Conservation (phyloP, 306 rosid genomes). For the Cyamopsis tetragonoloba region DNA sequence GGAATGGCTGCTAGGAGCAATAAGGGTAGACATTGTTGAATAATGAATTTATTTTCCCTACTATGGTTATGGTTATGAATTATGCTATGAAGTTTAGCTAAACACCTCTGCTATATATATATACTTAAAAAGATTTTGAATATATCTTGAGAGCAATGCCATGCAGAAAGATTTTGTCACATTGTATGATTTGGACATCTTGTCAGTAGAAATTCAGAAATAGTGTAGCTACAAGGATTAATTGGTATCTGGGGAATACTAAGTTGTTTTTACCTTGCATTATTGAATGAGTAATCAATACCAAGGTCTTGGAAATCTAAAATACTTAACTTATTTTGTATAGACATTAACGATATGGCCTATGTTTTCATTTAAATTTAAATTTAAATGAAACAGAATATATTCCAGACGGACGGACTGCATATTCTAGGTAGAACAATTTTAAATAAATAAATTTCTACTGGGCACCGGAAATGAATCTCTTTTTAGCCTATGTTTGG, state of each 20-base stretch:
- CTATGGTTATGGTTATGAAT: neutral
- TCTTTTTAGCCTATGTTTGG: no score
- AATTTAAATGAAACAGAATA: neutral
- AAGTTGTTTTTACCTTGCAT: neutral
- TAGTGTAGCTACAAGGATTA: neutral
- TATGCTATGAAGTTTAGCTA: constrained; percentile 9
- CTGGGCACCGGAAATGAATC: no score
- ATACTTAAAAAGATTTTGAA: neutral
- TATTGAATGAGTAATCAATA: neutral
- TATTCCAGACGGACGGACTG: neutral
- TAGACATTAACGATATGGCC: neutral
- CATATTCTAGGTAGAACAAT: neutral
- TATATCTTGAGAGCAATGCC: neutral
- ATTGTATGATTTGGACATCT: neutral
- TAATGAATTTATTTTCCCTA: constrained; percentile 2
- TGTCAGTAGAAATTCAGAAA: constrained; percentile 8
- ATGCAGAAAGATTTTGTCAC: neutral
- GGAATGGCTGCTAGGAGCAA: constrained; percentile 35
- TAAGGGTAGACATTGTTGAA: constrained; percentile 48
- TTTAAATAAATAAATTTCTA: neutral
- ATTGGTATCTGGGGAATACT: neutral
- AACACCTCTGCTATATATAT: neutral
- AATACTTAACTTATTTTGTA: neutral
- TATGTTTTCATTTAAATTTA: neutral
- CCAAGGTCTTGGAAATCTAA: constrained; percentile 12